Base-by-base conservation (phyloP, 805 yeast genomes). In the Saturnispora dispora region DNA sequence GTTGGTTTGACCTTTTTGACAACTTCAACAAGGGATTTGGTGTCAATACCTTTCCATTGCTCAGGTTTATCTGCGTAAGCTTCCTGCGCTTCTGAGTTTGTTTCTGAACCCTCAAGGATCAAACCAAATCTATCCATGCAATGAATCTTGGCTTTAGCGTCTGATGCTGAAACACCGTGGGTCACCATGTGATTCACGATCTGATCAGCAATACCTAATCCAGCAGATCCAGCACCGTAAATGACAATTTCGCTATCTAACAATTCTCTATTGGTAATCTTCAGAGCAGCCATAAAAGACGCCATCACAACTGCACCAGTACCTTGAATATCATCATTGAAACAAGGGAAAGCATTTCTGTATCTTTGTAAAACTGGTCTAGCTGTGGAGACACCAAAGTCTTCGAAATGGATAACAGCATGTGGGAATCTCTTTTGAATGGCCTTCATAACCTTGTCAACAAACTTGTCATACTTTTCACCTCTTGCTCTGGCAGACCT, bases 231-330 rank as follows among this genome's bases (percentile, higher is more conserved):
- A 9, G 98, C 96, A 60, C 99, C 99, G 64, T 83, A 91, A 47
- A 91, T 80, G 42, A 93, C 76, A 49, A 93, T 79, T 59, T 76
- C 69, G 35, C 82, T 70, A 50, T 85, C 88, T 40, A 80, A 65
- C 66, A 84, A 69, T 47, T 81, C 70, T 64, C 87, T 75, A 55
- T 83, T 72, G 15, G 91, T 81, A 65, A 79, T 83, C 63, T 83
- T 80, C 66, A 88, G 74, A 30, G 96, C 98, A 20, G 97, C 96
- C 56, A 87, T 77, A 69, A 93, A 78, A 1, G 98, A 89, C 8
- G 96, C 91, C 86, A 89, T 84, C 5, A 93, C 96, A 52, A 91
- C 99, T 36, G 98, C 98, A 63, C 99, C 99, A 7, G 99, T 91
- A 60, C 99, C 99, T 73, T 91, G 98, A 59, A 91, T 93, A 66